These are phyloP conservation scores for Lupinus albus DNA, from an alignment of 306 rosid species.

Conservation along the genomic window DNA sequence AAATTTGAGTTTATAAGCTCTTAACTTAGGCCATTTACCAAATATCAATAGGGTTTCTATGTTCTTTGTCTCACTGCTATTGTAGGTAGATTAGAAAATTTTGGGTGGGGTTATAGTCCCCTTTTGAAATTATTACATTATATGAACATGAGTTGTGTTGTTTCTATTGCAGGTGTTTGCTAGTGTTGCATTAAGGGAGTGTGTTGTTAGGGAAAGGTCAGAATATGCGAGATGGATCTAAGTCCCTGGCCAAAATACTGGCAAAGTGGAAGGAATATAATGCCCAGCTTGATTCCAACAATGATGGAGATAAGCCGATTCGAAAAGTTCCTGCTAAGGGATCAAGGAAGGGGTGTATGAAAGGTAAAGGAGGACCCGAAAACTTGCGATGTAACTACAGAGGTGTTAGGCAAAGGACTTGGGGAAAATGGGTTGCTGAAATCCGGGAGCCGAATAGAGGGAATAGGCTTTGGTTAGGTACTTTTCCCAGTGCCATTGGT, in stretches of 20 bases:
- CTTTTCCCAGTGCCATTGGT: slow-evolving; percentile 71
- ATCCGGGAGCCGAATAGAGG: slow-evolving; percentile 82
- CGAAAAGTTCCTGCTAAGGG: slow-evolving; percentile 84
- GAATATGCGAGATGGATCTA: slow-evolving; percentile 62
- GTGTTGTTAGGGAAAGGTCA: slow-evolving; percentile 48
- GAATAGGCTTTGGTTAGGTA: slow-evolving; percentile 81
- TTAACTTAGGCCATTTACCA: too few species aligned
- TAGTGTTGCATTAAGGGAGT: slow-evolving; percentile 22
- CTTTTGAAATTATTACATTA: background rate
- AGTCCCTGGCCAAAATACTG: slow-evolving; percentile 63
- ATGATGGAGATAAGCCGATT: slow-evolving; percentile 48
- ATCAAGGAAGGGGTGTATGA: slow-evolving; percentile 91
- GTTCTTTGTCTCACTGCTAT: background rate
- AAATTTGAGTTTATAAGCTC: too few species aligned
- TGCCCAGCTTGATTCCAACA: slow-evolving; percentile 58
- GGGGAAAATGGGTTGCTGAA: slow-evolving; percentile 97
- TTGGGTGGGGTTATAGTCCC: background rate
- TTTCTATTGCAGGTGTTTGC: slow-evolving; percentile 46
- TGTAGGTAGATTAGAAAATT: background rate
- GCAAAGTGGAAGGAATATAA: slow-evolving; percentile 73
- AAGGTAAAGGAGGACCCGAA: slow-evolving; percentile 95
- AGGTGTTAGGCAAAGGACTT: slow-evolving; percentile 92
- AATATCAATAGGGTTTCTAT: background rate
- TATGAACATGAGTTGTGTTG: slow-evolving; percentile 2
- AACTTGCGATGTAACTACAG: slow-evolving; percentile 81